A percentile compares a stretch with the other conserved stretches of the same genome.
These are phyloP conservation scores for Zalerion maritima DNA, from an alignment of 495 filamentous ascomycete species.

Conservation along the genomic window DNA sequence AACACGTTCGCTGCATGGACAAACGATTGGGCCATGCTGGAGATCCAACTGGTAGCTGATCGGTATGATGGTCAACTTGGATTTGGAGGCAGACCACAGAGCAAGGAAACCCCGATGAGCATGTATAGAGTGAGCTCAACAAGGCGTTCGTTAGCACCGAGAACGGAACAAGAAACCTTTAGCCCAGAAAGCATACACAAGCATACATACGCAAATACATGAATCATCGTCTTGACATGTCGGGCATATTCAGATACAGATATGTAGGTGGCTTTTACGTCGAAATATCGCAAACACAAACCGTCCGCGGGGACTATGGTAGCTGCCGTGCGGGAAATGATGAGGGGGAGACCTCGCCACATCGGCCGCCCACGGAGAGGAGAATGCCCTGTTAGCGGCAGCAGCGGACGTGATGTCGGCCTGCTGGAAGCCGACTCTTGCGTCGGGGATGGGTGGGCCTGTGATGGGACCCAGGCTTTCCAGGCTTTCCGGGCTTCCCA, in stretches of 20 bases:
- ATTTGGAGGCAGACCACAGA: slow-evolving; percentile 16
- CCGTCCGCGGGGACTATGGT: slow-evolving; percentile 31
- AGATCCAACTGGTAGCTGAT: slow-evolving; percentile 28
- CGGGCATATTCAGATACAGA: no score
- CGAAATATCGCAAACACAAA: no score
- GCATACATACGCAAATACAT: no score
- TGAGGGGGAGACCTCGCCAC: slow-evolving; percentile 21
- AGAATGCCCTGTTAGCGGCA: slow-evolving; percentile 20
- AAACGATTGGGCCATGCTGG: slow-evolving; percentile 37
- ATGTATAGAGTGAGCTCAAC: no score
- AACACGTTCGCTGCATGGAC: slow-evolving; percentile 44
- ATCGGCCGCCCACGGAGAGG: slow-evolving; percentile 18
- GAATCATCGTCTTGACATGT: no score
- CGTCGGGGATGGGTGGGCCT: slow-evolving; percentile 14
- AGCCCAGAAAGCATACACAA: slow-evolving; percentile 22
- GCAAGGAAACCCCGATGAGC: no score
- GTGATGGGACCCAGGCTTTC: no score
- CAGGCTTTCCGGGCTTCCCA: no score
- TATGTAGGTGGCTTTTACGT: no score
- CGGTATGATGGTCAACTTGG: slow-evolving; percentile 3
- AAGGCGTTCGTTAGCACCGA: no score
- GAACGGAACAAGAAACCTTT: slow-evolving; percentile 4
- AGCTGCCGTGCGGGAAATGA: slow-evolving; percentile 30
- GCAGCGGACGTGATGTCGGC: slow-evolving; percentile 25
- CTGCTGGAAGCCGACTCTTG: slow-evolving; percentile 21